A percentile compares a stretch with the other conserved stretches of the same genome.
Conservation (phyloP, 352 stramenopile species). For the Hyaloperonospora brassicae region DNA sequence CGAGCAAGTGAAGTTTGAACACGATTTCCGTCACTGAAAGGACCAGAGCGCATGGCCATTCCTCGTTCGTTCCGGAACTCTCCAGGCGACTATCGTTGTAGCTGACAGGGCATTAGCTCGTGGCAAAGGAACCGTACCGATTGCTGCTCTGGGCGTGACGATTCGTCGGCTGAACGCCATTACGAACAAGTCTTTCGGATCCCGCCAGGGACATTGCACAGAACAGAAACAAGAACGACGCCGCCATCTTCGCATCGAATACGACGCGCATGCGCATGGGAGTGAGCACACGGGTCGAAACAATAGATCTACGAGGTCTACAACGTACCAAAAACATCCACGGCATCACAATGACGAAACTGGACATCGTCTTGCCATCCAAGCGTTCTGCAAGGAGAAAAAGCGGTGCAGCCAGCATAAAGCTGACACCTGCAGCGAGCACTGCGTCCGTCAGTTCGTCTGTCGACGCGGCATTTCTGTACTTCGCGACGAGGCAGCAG, state of each 20-base stretch:
- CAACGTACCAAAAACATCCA: slow-evolving; percentile 68
- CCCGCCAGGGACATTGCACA: slow-evolving; percentile 58
- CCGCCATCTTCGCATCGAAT: slow-evolving; percentile 33
- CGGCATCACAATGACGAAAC: slow-evolving; percentile 65
- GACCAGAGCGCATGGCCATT: neutral
- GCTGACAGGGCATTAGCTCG: slow-evolving; percentile 16
- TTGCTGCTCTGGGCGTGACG: slow-evolving; percentile 24
- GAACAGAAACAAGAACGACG: slow-evolving; percentile 56
- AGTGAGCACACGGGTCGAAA: slow-evolving; percentile 11
- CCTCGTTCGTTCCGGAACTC: neutral
- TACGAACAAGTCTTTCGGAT: slow-evolving; percentile 28
- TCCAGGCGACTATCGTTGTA: neutral
- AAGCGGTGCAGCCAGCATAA: slow-evolving; percentile 51
- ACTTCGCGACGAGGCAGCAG: slow-evolving; percentile 42
- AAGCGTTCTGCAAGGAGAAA: slow-evolving; percentile 60
- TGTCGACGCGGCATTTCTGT: slow-evolving; percentile 32
- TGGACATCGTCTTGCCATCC: slow-evolving; percentile 50
- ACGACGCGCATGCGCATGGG: slow-evolving; percentile 1
- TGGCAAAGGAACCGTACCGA: slow-evolving; percentile 50
- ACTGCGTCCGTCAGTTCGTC: slow-evolving; percentile 39
- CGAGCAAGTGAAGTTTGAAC: too few relatives aligned
- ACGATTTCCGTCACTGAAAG: too few relatives aligned
- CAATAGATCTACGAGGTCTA: neutral
- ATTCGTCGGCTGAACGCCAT: slow-evolving; percentile 21
- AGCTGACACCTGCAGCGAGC: slow-evolving; percentile 36